Evolutionary conservation across 2,329 filamentous ascomycete genomes (phyloP).

Genomic region (Phyllosticta capitalensis): DNA sequence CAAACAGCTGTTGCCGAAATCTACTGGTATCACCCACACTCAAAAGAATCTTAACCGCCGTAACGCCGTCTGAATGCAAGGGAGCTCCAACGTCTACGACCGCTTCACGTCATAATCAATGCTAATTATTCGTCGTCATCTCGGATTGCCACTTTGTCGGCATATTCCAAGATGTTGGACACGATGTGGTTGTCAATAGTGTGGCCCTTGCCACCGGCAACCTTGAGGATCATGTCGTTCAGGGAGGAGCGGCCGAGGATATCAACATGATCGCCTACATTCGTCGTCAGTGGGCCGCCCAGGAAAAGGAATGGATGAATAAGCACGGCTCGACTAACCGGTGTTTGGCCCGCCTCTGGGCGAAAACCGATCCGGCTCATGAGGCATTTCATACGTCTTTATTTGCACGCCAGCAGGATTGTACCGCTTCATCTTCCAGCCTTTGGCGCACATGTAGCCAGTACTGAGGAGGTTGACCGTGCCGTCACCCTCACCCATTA

Average conservation of each 20-base stretch:
- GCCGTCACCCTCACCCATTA: slow-evolving; percentile 91
- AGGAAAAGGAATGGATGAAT: neutral
- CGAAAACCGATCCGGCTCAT: slow-evolving; percentile 87
- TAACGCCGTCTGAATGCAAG: neutral
- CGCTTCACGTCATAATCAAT: neutral
- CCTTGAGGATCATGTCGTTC: slow-evolving; percentile 79
- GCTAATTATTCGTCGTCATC: slow-evolving; percentile 38
- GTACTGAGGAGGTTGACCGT: slow-evolving; percentile 87
- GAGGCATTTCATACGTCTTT: slow-evolving; percentile 88
- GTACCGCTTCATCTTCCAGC: slow-evolving; percentile 88
- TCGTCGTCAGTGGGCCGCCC: neutral
- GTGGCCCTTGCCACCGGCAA: slow-evolving; percentile 77
- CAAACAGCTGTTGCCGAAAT: neutral
- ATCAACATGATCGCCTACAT: slow-evolving; percentile 78
- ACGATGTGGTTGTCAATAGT: slow-evolving; percentile 67
- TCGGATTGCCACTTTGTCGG: slow-evolving; percentile 72
- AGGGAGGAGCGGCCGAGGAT: slow-evolving; percentile 81
- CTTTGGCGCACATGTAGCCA: slow-evolving; percentile 94
- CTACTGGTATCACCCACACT: neutral
- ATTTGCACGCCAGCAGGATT: slow-evolving; percentile 78
- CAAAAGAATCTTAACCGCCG: neutral
- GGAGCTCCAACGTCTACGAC: neutral
- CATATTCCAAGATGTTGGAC: slow-evolving; percentile 75
- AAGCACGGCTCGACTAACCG: slow-evolving; percentile 30
- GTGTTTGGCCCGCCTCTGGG: slow-evolving; percentile 63